Evolutionary conservation across 495 filamentous ascomycete species (phyloP).

Genomic region (Halenospora varia): DNA sequence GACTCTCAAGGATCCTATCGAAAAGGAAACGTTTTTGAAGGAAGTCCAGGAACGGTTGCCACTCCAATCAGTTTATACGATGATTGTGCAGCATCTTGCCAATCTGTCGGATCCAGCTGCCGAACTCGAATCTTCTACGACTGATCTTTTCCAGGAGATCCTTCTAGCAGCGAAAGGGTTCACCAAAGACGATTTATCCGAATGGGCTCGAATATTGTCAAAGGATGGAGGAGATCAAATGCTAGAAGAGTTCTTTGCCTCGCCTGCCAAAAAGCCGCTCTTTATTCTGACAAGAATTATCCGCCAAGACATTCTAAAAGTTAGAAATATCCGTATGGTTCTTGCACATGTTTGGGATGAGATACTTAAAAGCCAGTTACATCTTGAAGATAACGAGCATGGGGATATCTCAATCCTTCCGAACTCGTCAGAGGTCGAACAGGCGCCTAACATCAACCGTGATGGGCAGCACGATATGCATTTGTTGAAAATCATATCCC

Average conservation of each 20-base stretch:
- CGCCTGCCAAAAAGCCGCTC: not conserved
- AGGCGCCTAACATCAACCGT: no score
- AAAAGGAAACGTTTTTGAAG: no score
- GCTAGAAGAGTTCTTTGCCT: constrained; percentile 11
- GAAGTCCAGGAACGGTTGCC: no score
- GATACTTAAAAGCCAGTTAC: no score
- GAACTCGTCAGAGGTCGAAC: no score
- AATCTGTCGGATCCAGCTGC: no score
- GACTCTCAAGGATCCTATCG: no score
- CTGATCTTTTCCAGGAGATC: not conserved
- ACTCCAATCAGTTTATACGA: no score
- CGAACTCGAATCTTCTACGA: no score
- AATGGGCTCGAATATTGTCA: constrained; percentile 21
- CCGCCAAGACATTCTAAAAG: constrained; percentile 4
- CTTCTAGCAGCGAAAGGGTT: constrained; percentile 4
- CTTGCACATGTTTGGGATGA: not conserved
- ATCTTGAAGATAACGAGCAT: no score
- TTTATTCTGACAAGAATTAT: constrained; percentile 22
- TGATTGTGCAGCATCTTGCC: no score
- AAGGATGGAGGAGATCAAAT: constrained; percentile 7
- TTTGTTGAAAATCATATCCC: constrained; percentile 9
- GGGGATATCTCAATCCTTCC: no score
- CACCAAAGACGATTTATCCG: constrained; percentile 5
- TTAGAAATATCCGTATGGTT: constrained; percentile 7
- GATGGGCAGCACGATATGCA: not conserved